Conservation (phyloP, 192 early-diverging fungal genomes). For the Globomyces pollinis-pini region DNA sequence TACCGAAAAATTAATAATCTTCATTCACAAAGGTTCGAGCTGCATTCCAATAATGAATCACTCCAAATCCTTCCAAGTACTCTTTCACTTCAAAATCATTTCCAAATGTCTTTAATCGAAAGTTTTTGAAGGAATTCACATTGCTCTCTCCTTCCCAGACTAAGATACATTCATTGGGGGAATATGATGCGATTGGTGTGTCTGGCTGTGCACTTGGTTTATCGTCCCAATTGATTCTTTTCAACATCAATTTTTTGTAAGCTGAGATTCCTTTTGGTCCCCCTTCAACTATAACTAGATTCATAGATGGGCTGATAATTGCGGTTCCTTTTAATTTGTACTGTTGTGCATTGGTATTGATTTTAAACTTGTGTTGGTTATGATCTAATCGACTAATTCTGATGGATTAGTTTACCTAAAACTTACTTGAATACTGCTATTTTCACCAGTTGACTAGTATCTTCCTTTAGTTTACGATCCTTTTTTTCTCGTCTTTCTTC, state of each 20-base stretch:
- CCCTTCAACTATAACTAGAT: slow-evolving; percentile 88
- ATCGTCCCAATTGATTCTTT: slow-evolving; percentile 88
- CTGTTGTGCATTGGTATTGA: slow-evolving; percentile 84
- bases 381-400: slow-evolving; percentile 70
- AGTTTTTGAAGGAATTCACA: slow-evolving; percentile 67
- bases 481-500: slow-evolving; percentile 78
- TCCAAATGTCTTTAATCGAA: slow-evolving; percentile 61
- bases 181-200: slow-evolving; percentile 29
- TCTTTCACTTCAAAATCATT: slow-evolving; percentile 67
- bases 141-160: slow-evolving; percentile 92
- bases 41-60: slow-evolving; percentile 86
- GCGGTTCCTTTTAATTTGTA: slow-evolving; percentile 74
- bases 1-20: slow-evolving; percentile 4
- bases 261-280: slow-evolving; percentile 78
- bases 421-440: slow-evolving; percentile 79
- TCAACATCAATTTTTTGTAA: slow-evolving; percentile 95
- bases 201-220: slow-evolving; percentile 8
- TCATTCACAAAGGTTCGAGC: slow-evolving; percentile 45
- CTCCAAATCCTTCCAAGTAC: slow-evolving; percentile 59
- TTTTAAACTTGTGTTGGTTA: slow-evolving; percentile 83
- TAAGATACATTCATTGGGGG: slow-evolving; percentile 72
- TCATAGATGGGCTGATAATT: slow-evolving; percentile 63
- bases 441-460: slow-evolving; percentile 60
- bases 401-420: not conserved
- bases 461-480: slow-evolving; percentile 62